phyloP scores from a whole-genome alignment of 2,329 filamentous ascomycete genomes.

The Penicillium sp. region DNA sequence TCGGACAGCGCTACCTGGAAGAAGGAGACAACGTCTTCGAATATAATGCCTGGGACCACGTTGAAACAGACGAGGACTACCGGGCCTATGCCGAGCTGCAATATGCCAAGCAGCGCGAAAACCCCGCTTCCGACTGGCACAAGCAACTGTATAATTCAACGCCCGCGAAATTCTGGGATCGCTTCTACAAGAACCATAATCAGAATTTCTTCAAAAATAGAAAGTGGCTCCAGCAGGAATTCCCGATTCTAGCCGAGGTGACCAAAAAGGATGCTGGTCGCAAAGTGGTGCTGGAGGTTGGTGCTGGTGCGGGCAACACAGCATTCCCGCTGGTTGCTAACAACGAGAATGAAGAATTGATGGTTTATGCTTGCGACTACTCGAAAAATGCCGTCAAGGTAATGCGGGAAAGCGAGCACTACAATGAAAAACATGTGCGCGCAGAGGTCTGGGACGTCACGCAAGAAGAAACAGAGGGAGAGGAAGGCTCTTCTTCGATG shows the following conservation, averaged over 20 bases:
- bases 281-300: slow-evolving; percentile 77
- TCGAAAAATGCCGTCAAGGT: slow-evolving; percentile 92
- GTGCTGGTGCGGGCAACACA: slow-evolving; percentile 92
- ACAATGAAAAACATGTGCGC: slow-evolving; percentile 67
- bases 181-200: slow-evolving; percentile 97
- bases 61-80: slow-evolving; percentile 86
- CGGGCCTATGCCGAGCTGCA: slow-evolving; percentile 80
- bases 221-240: slow-evolving; percentile 96
- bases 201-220: slow-evolving; percentile 98
- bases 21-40: slow-evolving; percentile 87
- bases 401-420: slow-evolving; percentile 75
- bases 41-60: slow-evolving; percentile 99
- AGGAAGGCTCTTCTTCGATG: slow-evolving; percentile 39
- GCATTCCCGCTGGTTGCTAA: slow-evolving; percentile 83
- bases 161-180: slow-evolving; percentile 95
- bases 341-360: slow-evolving; percentile 78
- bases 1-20: slow-evolving; percentile 81
- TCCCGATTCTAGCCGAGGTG: slow-evolving; percentile 77
- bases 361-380: slow-evolving; percentile 92
- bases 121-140: slow-evolving; percentile 90
- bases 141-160: slow-evolving; percentile 82
- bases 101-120: slow-evolving; percentile 75
- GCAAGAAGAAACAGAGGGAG: slow-evolving; percentile 41
- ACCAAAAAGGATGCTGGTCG: slow-evolving; percentile 66
- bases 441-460: slow-evolving; percentile 95